Evolutionary conservation across 768 basidiomycete species (phyloP).

Genomic region (Boletus coccyginus): DNA sequence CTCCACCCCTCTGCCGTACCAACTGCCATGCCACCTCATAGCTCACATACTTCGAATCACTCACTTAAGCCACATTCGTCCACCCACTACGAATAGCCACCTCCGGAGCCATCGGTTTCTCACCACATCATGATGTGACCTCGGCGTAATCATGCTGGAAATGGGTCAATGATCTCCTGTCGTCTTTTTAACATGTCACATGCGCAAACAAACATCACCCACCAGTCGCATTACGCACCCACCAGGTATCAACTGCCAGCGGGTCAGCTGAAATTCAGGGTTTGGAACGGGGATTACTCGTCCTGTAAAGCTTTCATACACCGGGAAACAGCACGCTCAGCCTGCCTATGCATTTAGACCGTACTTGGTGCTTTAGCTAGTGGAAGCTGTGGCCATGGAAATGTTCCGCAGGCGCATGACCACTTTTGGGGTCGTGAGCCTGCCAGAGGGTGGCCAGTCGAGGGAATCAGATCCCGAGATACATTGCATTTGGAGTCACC

Average conservation of each 20-base stretch:
- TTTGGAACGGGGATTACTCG: conserved; percentile 31
- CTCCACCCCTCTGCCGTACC: background rate
- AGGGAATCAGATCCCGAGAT: conserved; percentile 1
- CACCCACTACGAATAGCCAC: conserved; percentile 3
- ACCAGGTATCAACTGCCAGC: conserved; percentile 15
- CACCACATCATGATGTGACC: conserved; percentile 13
- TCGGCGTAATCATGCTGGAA: conserved; percentile 21
- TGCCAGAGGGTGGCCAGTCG: background rate
- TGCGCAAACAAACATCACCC: conserved; percentile 8
- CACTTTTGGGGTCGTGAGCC: conserved; percentile 1
- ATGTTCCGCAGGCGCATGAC: background rate
- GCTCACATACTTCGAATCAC: conserved; percentile 1
- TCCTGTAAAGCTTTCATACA: conserved; percentile 20
- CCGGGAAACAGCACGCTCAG: conserved; percentile 11
- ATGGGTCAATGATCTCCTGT: conserved; percentile 15
- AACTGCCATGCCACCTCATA: conserved; percentile 15
- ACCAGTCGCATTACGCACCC: conserved; percentile 12
- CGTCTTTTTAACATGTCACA: conserved; percentile 15
- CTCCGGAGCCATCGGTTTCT: conserved; percentile 16
- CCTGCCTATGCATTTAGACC: background rate
- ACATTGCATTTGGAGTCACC: background rate
- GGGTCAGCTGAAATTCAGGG: conserved; percentile 27
- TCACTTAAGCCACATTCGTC: conserved; percentile 13
- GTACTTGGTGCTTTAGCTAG: background rate
- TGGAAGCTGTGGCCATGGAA: background rate